Evolutionary conservation across 1,284 basidiomycete genomes (phyloP).

Genomic region (Trichosporon asahii): DNA sequence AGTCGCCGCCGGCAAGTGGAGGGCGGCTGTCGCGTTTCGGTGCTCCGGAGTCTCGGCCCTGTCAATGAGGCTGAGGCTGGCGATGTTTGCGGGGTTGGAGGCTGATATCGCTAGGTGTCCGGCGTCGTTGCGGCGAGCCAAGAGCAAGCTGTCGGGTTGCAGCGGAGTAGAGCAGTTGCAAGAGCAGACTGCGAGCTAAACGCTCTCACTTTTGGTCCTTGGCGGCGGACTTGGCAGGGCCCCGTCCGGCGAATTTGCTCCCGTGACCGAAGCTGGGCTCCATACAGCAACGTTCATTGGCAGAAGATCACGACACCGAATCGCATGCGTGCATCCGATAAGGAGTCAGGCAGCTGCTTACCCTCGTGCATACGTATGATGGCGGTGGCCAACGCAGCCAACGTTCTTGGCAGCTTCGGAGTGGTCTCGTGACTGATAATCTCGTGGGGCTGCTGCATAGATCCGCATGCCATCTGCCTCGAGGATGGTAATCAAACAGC

Average conservation of each 20-base stretch:
- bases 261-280: background rate
- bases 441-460: background rate
- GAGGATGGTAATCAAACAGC: background rate
- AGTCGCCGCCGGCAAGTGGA: conserved; percentile 2
- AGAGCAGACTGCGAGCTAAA: background rate
- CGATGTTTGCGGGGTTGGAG: background rate
- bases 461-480: background rate
- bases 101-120: background rate
- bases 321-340: background rate
- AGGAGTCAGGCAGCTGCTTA: background rate
- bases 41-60: conserved; percentile 2
- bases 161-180: background rate
- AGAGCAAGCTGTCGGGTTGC: background rate
- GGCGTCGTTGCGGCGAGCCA: background rate
- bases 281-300: background rate
- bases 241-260: background rate
- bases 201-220: background rate
- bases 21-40: background rate
- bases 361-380: background rate
- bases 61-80: background rate
- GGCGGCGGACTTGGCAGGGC: conserved; percentile 7
- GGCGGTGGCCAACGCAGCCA: background rate
- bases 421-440: background rate
- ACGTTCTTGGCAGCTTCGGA: background rate
- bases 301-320: background rate